Evolutionary conservation across 306 rosid genomes (phyloP).

Genomic region (Aeschynomene evenia): DNA sequence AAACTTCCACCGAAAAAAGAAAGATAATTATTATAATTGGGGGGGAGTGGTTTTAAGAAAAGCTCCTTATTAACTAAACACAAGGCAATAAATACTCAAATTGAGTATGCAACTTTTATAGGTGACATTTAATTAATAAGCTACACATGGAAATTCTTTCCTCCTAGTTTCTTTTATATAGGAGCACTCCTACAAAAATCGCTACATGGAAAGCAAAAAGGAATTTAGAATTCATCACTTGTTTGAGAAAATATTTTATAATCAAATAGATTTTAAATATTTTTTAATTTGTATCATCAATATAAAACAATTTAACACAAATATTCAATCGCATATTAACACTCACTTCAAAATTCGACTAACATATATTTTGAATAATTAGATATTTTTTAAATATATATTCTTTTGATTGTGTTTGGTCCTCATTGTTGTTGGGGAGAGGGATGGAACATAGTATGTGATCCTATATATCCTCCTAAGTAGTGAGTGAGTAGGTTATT

Average conservation of each 20-base stretch:
- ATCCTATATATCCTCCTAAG: constrained; percentile 7
- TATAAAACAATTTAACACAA: too few relatives aligned
- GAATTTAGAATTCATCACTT: neutral
- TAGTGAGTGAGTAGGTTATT: neutral
- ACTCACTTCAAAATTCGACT: too few relatives aligned
- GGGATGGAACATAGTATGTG: neutral
- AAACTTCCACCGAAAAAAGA: neutral
- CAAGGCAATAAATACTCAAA: constrained; percentile 3
- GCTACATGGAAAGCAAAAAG: neutral
- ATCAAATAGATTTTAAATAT: too few relatives aligned
- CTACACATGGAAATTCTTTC: neutral
- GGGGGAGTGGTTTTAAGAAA: constrained; percentile 1
- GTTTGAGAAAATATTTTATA: neutral
- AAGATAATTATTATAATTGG: neutral
- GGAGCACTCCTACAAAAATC: neutral
- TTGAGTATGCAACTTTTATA: constrained; percentile 27
- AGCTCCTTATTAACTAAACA: neutral
- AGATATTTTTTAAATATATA: too few relatives aligned
- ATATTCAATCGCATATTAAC: too few relatives aligned
- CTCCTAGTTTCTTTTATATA: neutral
- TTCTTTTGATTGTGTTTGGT: neutral
- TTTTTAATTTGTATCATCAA: too few relatives aligned
- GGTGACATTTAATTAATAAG: constrained; percentile 30
- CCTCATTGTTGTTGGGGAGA: neutral
- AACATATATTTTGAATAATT: too few relatives aligned